Conservation (phyloP, 192 early-diverging fungal species). For the Obelidium mucronatum region DNA sequence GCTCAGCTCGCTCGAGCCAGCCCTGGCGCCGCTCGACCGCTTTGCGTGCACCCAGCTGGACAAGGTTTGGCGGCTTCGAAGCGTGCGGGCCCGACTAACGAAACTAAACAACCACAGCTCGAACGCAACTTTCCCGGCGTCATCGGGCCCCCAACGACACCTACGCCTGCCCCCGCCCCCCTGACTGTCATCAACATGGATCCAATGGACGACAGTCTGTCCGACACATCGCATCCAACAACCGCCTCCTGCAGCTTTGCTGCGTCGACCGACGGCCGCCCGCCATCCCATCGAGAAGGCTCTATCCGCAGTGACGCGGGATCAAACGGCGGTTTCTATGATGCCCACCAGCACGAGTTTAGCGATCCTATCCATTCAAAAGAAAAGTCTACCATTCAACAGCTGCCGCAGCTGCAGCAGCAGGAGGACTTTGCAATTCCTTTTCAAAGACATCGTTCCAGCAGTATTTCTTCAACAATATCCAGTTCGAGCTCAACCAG, state of each 20-base stretch:
- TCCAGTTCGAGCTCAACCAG: conserved; percentile 23
- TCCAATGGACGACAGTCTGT: conserved; percentile 24
- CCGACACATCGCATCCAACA: conserved; percentile 33
- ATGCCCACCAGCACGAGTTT: neutral
- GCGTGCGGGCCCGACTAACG: too few relatives aligned
- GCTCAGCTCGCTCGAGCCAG: conserved; percentile 75
- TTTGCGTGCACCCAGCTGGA: conserved; percentile 82
- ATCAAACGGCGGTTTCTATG: neutral
- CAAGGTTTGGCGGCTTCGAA: too few relatives aligned
- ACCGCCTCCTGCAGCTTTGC: conserved; percentile 14
- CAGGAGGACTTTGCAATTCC: neutral
- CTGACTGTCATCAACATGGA: neutral
- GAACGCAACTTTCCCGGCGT: conserved; percentile 36
- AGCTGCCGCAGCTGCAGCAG: neutral
- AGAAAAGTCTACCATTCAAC: neutral
- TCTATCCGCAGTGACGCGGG: conserved; percentile 6
- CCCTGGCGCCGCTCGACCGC: conserved; percentile 69
- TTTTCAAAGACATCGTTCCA: conserved; percentile 26
- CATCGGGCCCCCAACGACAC: neutral
- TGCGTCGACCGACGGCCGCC: neutral
- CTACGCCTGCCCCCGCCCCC: neutral
- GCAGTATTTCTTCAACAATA: conserved; percentile 15
- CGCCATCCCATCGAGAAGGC: neutral
- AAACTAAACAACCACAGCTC: conserved; percentile 13
- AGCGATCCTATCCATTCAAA: neutral